A percentile compares a stretch with the other conserved stretches of the same genome.
Evolutionary conservation across 2,329 filamentous ascomycete genomes (phyloP).

Genomic region (Paraconiothyrium brasiliense): DNA sequence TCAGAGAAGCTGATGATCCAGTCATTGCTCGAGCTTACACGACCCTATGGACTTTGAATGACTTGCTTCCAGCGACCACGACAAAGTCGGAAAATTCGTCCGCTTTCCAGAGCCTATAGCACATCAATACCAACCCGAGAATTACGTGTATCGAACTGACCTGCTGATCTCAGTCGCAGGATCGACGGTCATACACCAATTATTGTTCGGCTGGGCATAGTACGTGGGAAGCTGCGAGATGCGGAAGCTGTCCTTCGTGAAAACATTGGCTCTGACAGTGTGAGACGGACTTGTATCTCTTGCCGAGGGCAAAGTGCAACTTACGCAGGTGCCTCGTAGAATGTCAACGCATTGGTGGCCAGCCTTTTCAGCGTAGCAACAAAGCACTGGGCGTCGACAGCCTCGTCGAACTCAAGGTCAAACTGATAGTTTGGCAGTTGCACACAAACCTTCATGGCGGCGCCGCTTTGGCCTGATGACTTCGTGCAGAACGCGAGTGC

Average conservation of each 20-base stretch:
- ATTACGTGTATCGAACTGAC: not conserved
- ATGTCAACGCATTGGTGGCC: slow-evolving; percentile 20
- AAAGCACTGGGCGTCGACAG: slow-evolving; percentile 23
- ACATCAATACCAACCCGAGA: slow-evolving; percentile 7
- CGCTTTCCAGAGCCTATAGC: slow-evolving; percentile 27
- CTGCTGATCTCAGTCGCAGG: slow-evolving; percentile 22
- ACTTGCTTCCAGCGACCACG: slow-evolving; percentile 23
- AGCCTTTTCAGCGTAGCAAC: slow-evolving; percentile 20
- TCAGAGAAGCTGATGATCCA: not conserved
- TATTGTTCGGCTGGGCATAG: not conserved
- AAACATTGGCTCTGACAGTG: slow-evolving; percentile 9
- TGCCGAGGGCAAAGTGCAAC: slow-evolving; percentile 6
- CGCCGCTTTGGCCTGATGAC: not conserved
- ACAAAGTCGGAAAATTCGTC: slow-evolving; percentile 34
- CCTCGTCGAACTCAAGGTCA: slow-evolving; percentile 28
- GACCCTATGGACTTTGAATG: slow-evolving; percentile 32
- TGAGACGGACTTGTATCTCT: too few species aligned
- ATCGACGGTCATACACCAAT: not conserved
- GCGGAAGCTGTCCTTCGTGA: slow-evolving; percentile 11
- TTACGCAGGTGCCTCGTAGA: slow-evolving; percentile 24
- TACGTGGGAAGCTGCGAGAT: not conserved
- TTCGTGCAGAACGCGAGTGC: slow-evolving; percentile 26
- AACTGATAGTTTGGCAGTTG: slow-evolving; percentile 27
- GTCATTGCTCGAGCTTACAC: slow-evolving; percentile 22
- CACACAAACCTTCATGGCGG: slow-evolving; percentile 26